Base-by-base conservation (phyloP, 371 early-diverging fungal genomes). In the Rhizopus microsporus region DNA sequence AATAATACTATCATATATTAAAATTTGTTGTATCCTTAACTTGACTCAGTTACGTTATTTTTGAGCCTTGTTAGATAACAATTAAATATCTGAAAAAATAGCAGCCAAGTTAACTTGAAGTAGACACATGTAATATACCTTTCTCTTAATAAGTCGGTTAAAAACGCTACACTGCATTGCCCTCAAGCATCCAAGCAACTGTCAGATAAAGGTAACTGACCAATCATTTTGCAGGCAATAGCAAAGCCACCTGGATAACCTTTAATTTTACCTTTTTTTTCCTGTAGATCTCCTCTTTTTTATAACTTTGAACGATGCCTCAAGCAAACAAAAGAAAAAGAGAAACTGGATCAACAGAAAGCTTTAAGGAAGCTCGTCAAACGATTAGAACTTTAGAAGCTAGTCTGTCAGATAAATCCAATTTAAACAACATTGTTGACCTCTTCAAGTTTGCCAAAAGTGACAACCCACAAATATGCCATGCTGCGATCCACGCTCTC, bases 401-500 rank as follows among this genome's bases (percentile, higher is more conserved):
- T 17, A 67, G 65, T 23, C 62, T 88, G 35, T 68, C 71, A 40
- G 84, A 79, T 67, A 81, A 81, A 61, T 64, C 82, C 50, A 75
- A 84, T 55, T 69, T 86, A 32, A 86, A 86, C 74, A 80, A 83
- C 51, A 59, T 89, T 40, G 81, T 82, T 7, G 74, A 73, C 30
- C 68, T 91, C 38, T 60, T 78, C 17, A 67, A 73, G 23, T 62
- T 82, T 17, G 70, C 84, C 10, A 74, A 85, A 53, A 73, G 67
- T 33, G 43, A 67, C 17, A 53, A 64, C 39, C 54, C 72, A 0
- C 65, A 71, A 54, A 55, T 66, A 12, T 55, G 39, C 39, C 70
- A 88, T 68, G 85, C 87, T 2, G 86, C 91, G 2, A 81, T 90
- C 39, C 83, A 86, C 59, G 75, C 94, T 0, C 74, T 92, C 23